Conservation (phyloP, 148 eudicot genomes). For the Arctostaphylos glauca region DNA sequence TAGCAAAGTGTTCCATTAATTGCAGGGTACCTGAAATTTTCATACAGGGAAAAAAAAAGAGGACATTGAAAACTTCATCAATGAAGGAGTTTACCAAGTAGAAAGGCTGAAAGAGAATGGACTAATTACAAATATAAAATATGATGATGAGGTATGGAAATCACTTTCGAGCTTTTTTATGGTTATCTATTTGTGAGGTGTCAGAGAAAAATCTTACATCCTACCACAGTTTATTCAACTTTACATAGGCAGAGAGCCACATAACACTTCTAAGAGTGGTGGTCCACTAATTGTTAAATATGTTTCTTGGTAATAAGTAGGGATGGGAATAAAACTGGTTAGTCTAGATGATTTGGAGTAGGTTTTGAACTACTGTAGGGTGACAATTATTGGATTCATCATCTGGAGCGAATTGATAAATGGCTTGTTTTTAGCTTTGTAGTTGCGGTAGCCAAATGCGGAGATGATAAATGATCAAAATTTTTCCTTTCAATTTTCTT, state of each 20-base stretch:
- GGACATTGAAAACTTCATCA: slow-evolving; percentile 72
- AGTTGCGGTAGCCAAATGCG: background rate
- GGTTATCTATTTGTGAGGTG: background rate
- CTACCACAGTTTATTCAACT: background rate
- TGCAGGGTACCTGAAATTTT: slow-evolving; percentile 24
- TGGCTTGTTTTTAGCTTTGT: background rate
- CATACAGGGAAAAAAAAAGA: slow-evolving; percentile 67
- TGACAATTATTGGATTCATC: background rate
- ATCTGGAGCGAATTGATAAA: background rate
- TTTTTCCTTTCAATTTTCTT: background rate
- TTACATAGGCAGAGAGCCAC: background rate
- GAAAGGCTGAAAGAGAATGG: slow-evolving; percentile 84
- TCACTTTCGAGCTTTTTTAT: slow-evolving; percentile 8
- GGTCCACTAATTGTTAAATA: background rate
- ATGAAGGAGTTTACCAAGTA: slow-evolving; percentile 80
- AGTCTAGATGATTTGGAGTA: background rate
- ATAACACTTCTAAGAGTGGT: background rate
- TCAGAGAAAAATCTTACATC: background rate
- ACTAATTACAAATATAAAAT: slow-evolving; percentile 81
- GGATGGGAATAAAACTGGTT: background rate
- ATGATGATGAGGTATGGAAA: slow-evolving; percentile 82
- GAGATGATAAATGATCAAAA: background rate
- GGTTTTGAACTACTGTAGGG: background rate
- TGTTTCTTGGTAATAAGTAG: background rate
- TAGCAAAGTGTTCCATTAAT: slow-evolving; percentile 16